A percentile compares a stretch with the other conserved stretches of the same genome.
Evolutionary conservation across 768 basidiomycete species (phyloP).

Genomic region (Daedaleopsis nitida): DNA sequence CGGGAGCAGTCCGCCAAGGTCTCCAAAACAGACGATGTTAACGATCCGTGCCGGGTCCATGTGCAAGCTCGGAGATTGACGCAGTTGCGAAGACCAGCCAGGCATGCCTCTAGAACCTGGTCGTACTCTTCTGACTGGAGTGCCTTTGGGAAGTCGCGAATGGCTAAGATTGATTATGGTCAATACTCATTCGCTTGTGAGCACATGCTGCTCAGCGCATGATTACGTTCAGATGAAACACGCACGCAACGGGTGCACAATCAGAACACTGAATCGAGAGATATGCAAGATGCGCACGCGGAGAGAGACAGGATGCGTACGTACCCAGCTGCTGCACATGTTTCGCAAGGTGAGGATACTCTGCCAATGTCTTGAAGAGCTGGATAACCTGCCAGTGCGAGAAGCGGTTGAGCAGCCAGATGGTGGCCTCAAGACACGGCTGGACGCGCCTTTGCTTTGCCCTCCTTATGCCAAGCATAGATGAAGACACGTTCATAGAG

Average conservation of each 20-base stretch:
- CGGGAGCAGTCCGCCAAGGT: conserved; percentile 45
- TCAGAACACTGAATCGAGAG: no score
- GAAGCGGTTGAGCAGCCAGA: background rate
- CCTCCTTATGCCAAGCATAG: conserved; percentile 71
- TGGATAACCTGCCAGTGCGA: conserved; percentile 53
- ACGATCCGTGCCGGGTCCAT: conserved; percentile 81
- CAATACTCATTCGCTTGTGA: background rate
- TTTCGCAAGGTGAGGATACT: conserved; percentile 55
- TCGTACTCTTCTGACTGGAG: conserved; percentile 34
- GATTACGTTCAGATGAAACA: background rate
- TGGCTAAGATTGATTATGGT: conserved; percentile 44
- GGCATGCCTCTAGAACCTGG: conserved; percentile 41
- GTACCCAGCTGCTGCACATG: conserved; percentile 61
- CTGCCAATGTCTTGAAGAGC: conserved; percentile 63
- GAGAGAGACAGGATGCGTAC: conserved; percentile 21
- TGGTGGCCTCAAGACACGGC: background rate
- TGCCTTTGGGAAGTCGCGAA: conserved; percentile 72
- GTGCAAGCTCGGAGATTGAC: conserved; percentile 60
- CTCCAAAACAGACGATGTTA: conserved; percentile 59
- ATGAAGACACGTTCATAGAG: conserved; percentile 65
- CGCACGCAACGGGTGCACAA: no score
- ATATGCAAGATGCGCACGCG: background rate
- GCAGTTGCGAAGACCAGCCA: conserved; percentile 61
- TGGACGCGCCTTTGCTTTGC: conserved; percentile 55
- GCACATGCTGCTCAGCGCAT: background rate